Conservation (phyloP, 2,329 filamentous ascomycete species). For the Trichoderma endophyticum region DNA sequence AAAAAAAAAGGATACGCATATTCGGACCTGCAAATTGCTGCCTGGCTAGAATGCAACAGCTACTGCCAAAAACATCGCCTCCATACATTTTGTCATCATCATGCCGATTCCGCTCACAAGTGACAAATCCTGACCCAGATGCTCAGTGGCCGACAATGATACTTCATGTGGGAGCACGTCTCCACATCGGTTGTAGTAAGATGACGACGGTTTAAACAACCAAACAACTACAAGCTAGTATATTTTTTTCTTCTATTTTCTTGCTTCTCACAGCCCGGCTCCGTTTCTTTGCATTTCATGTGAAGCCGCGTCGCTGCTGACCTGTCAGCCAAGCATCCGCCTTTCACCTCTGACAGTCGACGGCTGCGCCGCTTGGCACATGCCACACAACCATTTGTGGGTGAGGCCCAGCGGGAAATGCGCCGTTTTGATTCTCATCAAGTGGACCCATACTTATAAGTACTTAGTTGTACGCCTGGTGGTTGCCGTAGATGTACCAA, state of each 20-base stretch:
- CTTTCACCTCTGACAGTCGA: neutral
- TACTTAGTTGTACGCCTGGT: slow-evolving; percentile 6
- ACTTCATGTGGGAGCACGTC: neutral
- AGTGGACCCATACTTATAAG: slow-evolving; percentile 17
- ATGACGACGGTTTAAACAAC: slow-evolving; percentile 6
- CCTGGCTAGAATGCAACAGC: slow-evolving; percentile 2
- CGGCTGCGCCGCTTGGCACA: slow-evolving; percentile 16
- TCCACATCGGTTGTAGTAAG: slow-evolving; percentile 10
- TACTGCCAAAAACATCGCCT: neutral
- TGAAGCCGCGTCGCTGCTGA: slow-evolving; percentile 1
- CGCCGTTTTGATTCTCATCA: neutral
- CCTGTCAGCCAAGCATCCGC: slow-evolving; percentile 15
- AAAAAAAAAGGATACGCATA: neutral
- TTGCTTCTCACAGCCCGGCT: neutral
- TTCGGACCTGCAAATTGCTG: neutral
- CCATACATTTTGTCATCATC: neutral
- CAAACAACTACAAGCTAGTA: neutral
- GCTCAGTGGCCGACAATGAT: neutral
- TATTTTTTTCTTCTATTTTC: neutral
- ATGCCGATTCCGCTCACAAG: neutral
- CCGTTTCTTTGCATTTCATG: slow-evolving; percentile 11
- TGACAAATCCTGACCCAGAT: slow-evolving; percentile 1
- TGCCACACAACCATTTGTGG: slow-evolving; percentile 15
- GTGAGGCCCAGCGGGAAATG: slow-evolving; percentile 2
- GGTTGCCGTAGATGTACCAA: neutral